These are phyloP conservation scores for Diplosphaera chodatii DNA, from an alignment of 139 green algal species.

Conservation along the genomic window DNA sequence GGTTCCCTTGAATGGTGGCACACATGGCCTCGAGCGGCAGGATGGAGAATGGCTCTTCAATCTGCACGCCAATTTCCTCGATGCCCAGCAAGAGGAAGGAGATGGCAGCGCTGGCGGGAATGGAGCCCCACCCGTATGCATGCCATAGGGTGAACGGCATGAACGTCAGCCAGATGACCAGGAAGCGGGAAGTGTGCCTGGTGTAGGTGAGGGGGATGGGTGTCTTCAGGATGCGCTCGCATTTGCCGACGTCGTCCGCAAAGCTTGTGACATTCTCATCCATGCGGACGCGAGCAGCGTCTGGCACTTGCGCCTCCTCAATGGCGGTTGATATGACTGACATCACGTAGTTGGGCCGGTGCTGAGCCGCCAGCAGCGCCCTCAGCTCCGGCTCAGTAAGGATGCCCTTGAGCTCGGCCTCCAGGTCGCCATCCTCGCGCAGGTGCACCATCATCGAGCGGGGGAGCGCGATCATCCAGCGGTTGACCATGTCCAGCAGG, in stretches of 20 bases:
- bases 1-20: slow-evolving; percentile 21
- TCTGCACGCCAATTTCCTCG: slow-evolving; percentile 76
- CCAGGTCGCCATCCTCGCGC: slow-evolving; percentile 9
- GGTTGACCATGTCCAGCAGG: slow-evolving; percentile 13
- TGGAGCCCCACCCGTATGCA: slow-evolving; percentile 48
- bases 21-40: slow-evolving; percentile 23
- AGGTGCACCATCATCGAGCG: slow-evolving; percentile 1
- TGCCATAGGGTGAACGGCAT: slow-evolving; percentile 53
- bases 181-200: slow-evolving; percentile 70
- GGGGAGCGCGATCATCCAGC: slow-evolving; percentile 33
- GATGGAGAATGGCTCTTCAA: slow-evolving; percentile 48
- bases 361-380: slow-evolving; percentile 10
- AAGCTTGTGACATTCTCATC: slow-evolving; percentile 59
- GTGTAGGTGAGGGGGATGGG: slow-evolving; percentile 75
- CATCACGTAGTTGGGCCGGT: slow-evolving; percentile 26
- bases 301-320: background rate
- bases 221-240: slow-evolving; percentile 69
- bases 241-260: slow-evolving; percentile 56
- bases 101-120: slow-evolving; percentile 48
- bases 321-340: background rate
- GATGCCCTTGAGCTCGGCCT: slow-evolving; percentile 7
- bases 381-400: slow-evolving; percentile 21
- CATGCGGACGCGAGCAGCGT: background rate
- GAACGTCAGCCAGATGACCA: slow-evolving; percentile 59
- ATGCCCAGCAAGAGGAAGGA: slow-evolving; percentile 76